Evolutionary conservation across 2,329 filamentous ascomycete species (phyloP).

Genomic region (Sclerotinia nivalis): DNA sequence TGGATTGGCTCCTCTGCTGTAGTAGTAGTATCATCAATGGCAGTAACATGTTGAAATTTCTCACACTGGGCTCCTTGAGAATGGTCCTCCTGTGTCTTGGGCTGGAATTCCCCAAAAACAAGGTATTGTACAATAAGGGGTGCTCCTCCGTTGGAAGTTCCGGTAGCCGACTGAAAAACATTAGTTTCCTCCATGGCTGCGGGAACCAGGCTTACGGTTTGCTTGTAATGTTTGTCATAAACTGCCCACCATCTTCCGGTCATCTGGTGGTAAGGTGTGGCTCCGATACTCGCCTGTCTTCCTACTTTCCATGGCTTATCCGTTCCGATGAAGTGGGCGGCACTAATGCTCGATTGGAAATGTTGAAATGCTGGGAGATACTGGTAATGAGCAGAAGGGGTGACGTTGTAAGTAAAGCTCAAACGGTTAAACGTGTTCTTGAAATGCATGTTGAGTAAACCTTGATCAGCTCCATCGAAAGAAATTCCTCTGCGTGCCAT

Average conservation of each 20-base stretch:
- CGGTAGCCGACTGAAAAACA: conserved; percentile 34
- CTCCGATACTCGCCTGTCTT: conserved; percentile 54
- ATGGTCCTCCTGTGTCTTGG: conserved; percentile 28
- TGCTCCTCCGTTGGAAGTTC: conserved; percentile 26
- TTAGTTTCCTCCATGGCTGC: conserved; percentile 21
- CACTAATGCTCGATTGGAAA: conserved; percentile 84
- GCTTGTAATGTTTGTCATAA: conserved; percentile 81
- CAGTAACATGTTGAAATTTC: conserved; percentile 30
- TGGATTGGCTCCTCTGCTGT: conserved; percentile 31
- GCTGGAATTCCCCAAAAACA: conserved; percentile 41
- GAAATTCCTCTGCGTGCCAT: conserved; percentile 86
- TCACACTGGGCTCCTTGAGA: conserved; percentile 34
- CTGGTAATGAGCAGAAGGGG: conserved; percentile 94
- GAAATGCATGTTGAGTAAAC: conserved; percentile 93
- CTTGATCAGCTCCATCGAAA: conserved; percentile 96
- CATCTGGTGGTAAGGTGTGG: conserved; percentile 77
- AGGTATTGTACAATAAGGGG: conserved; percentile 40
- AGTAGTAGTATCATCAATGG: conserved; percentile 7
- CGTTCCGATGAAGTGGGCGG: conserved; percentile 92
- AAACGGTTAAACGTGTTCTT: conserved; percentile 79
- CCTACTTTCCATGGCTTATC: conserved; percentile 85
- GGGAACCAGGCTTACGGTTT: conserved; percentile 45
- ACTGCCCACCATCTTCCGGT: conserved; percentile 90
- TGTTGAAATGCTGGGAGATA: conserved; percentile 94
- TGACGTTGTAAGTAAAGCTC: conserved; percentile 96